A percentile compares a stretch with the other conserved stretches of the same genome.
Conservation (phyloP, 2,329 filamentous ascomycete genomes). For the Verticillium dahliae region DNA sequence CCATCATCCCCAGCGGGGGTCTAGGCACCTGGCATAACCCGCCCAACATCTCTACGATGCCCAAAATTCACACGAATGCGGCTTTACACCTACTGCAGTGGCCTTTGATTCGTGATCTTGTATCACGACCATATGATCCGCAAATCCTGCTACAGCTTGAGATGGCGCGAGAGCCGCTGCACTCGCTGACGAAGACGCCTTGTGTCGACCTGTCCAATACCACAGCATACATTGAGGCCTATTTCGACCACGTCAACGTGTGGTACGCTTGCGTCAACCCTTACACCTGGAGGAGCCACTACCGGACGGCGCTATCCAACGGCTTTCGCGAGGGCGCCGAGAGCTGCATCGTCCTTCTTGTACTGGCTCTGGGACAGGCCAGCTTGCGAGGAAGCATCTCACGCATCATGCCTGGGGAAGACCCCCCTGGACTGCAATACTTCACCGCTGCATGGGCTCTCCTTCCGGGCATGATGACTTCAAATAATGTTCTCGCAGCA, state of each 20-base stretch:
- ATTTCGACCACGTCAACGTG: conserved; percentile 74
- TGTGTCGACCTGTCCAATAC: conserved; percentile 70
- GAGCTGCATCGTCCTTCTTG: conserved; percentile 74
- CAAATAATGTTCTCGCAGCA: conserved; percentile 69
- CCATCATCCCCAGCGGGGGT: conserved; percentile 54
- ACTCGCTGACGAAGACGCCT: conserved; percentile 56
- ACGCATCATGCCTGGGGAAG: conserved; percentile 58
- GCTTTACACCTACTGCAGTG: conserved; percentile 73
- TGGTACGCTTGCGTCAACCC: conserved; percentile 86
- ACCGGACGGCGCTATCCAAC: conserved; percentile 66
- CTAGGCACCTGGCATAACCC: conserved; percentile 65
- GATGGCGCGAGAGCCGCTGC: conserved; percentile 71
- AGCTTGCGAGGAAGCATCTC: conserved; percentile 72
- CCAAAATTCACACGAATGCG: conserved; percentile 76
- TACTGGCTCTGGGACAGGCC: conserved; percentile 71
- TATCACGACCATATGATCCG: conserved; percentile 71
- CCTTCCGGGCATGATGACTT: conserved; percentile 71
- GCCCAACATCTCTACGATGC: conserved; percentile 77
- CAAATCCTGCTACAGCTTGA: conserved; percentile 77
- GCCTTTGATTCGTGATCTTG: conserved; percentile 72
- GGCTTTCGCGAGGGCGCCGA: conserved; percentile 74
- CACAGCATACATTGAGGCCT: conserved; percentile 68
- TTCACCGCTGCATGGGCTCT: conserved; percentile 77
- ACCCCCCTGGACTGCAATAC: conserved; percentile 70
- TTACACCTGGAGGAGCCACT: conserved; percentile 71